Percentiles rank a stretch among this genome's conserved stretches.
phyloP scores from a whole-genome alignment of 306 rosid species.

The Cicer arietinum region DNA sequence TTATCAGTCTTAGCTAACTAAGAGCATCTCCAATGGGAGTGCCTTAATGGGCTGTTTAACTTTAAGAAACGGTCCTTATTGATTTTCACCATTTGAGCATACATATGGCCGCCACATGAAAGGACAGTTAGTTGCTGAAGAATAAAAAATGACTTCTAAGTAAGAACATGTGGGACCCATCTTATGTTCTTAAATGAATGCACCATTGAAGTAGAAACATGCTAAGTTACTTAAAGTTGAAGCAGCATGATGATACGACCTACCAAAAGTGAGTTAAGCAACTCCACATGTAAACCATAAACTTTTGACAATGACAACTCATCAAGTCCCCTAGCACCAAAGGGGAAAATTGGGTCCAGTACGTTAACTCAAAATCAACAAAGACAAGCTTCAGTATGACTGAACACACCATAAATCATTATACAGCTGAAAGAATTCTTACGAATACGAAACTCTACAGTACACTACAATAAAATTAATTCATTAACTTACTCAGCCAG shows the following conservation, averaged over 20 bases:
- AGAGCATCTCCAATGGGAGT: neutral
- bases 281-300: neutral
- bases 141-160: neutral
- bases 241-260: neutral
- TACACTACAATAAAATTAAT: constrained; percentile 25
- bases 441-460: constrained; percentile 4
- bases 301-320: constrained; percentile 32
- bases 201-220: neutral
- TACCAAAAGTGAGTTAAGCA: constrained; percentile 2
- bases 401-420: constrained; percentile 25
- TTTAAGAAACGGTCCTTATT: neutral
- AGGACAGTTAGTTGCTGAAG: neutral
- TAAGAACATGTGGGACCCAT: neutral
- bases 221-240: constrained; percentile 18
- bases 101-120: neutral
- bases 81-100: neutral
- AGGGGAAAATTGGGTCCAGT: constrained; percentile 1
- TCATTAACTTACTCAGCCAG: constrained; percentile 22
- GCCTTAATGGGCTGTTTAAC: neutral
- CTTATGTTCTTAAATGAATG: neutral
- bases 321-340: neutral
- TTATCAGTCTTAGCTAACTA: neutral
- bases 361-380: constrained; percentile 32
- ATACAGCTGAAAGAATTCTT: constrained; percentile 9
- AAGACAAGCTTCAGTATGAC: constrained; percentile 33